Evolutionary conservation across 352 stramenopile genomes (phyloP).

Genomic region (Thraustotheca clavata): DNA sequence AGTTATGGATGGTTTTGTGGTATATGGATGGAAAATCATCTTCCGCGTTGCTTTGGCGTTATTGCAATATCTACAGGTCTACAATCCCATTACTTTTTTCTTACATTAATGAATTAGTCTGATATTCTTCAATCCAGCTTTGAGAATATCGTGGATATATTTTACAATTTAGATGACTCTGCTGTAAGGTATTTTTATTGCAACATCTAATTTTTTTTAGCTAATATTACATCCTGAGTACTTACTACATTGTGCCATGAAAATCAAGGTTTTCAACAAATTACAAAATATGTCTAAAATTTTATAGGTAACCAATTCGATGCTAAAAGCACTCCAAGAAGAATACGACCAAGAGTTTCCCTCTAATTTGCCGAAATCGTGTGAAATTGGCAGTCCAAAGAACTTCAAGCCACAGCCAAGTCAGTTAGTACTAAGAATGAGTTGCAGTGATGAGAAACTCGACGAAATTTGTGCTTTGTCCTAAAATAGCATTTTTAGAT

Average conservation of each 20-base stretch:
- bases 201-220: neutral
- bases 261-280: constrained; percentile 25
- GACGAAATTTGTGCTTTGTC: no score
- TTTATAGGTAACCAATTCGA: constrained; percentile 29
- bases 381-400: neutral
- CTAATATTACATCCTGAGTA: neutral
- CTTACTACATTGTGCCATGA: constrained; percentile 3
- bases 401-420: no score
- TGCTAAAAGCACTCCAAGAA: constrained; percentile 27
- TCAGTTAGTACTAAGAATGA: no score
- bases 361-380: neutral
- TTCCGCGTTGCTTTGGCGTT: constrained; percentile 56
- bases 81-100: neutral
- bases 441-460: no score
- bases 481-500: no score
- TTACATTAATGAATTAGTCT: constrained; percentile 19
- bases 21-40: constrained; percentile 63
- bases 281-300: constrained; percentile 29
- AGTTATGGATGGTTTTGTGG: constrained; percentile 55
- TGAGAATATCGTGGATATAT: constrained; percentile 64
- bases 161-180: constrained; percentile 57
- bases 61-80: constrained; percentile 41
- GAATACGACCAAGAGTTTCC: constrained; percentile 27
- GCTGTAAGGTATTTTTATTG: constrained; percentile 31
- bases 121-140: constrained; percentile 51